Evolutionary conservation across 805 yeast species (phyloP).

Genomic region (Cyberlindnera veronae): DNA sequence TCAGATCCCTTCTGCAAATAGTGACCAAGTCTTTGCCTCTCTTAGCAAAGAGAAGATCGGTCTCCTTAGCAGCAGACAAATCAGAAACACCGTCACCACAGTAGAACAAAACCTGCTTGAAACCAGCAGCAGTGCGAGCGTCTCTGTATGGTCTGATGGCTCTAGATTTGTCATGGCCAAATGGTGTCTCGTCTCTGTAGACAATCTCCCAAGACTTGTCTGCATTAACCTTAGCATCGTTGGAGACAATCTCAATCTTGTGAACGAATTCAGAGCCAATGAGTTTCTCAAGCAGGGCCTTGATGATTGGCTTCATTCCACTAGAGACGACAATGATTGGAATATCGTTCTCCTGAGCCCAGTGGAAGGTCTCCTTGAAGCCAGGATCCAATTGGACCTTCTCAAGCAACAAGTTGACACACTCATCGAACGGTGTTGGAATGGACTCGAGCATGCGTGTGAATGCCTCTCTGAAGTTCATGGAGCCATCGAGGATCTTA

Average conservation of each 20-base stretch:
- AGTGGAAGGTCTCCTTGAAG: slow-evolving; percentile 73
- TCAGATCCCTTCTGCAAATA: slow-evolving; percentile 73
- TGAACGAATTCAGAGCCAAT: slow-evolving; percentile 74
- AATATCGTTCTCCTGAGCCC: slow-evolving; percentile 66
- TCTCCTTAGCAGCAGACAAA: slow-evolving; percentile 90
- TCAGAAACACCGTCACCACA: slow-evolving; percentile 99
- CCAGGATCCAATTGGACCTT: slow-evolving; percentile 86
- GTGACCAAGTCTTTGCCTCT: slow-evolving; percentile 85
- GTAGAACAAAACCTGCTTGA: slow-evolving; percentile 72
- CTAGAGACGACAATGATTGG: slow-evolving; percentile 87
- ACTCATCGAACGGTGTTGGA: slow-evolving; percentile 71
- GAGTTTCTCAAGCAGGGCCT: slow-evolving; percentile 66
- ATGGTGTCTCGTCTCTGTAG: slow-evolving; percentile 78
- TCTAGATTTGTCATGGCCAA: slow-evolving; percentile 93
- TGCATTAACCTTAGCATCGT: slow-evolving; percentile 57
- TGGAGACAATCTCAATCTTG: slow-evolving; percentile 77
- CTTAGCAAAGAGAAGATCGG: slow-evolving; percentile 90
- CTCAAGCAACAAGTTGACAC: slow-evolving; percentile 64
- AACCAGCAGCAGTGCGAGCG: slow-evolving; percentile 20
- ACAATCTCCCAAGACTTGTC: slow-evolving; percentile 77
- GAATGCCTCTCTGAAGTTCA: slow-evolving; percentile 80
- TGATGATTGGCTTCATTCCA: slow-evolving; percentile 92
- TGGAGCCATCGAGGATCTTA: slow-evolving; percentile 63
- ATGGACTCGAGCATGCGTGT: slow-evolving; percentile 79
- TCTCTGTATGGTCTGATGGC: slow-evolving; percentile 54